Evolutionary conservation across 768 basidiomycete genomes (phyloP).

Genomic region (Leccinum pellstonianum): DNA sequence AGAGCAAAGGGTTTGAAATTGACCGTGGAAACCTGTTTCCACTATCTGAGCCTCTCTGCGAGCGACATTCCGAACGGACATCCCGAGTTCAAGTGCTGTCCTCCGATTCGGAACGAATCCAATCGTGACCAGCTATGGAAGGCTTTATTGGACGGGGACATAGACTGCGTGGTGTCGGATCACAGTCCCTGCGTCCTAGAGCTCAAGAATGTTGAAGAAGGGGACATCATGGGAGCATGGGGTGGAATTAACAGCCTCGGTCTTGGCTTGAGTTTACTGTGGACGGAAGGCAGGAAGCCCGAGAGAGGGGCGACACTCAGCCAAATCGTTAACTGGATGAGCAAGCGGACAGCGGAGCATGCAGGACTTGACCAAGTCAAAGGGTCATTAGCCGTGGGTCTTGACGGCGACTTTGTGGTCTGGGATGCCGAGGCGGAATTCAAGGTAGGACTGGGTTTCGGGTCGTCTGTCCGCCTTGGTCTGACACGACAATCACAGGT

Average conservation of each 20-base stretch:
- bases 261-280: conserved; percentile 82
- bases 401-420: conserved; percentile 83
- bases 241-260: conserved; percentile 93
- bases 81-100: conserved; percentile 95
- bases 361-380: conserved; percentile 70
- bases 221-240: conserved; percentile 89
- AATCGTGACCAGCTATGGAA: conserved; percentile 82
- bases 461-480: neutral
- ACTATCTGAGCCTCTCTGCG: conserved; percentile 83
- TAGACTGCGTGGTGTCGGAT: conserved; percentile 94
- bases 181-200: conserved; percentile 88
- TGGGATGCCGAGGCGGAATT: conserved; percentile 66
- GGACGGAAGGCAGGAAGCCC: conserved; percentile 75
- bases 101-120: conserved; percentile 74
- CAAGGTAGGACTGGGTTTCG: conserved; percentile 27
- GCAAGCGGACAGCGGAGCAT: conserved; percentile 71
- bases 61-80: conserved; percentile 69
- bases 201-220: conserved; percentile 74
- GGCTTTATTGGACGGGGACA: conserved; percentile 75
- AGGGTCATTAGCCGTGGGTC: conserved; percentile 69
- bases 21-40: conserved; percentile 96
- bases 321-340: conserved; percentile 74
- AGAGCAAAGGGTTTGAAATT: conserved; percentile 62
- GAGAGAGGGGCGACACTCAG: conserved; percentile 50
- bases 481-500: conserved; percentile 48